Percentiles rank a stretch among this genome's conserved stretches.
Evolutionary conservation across 306 rosid species (phyloP).

Genomic region (Cicer yamashitae): DNA sequence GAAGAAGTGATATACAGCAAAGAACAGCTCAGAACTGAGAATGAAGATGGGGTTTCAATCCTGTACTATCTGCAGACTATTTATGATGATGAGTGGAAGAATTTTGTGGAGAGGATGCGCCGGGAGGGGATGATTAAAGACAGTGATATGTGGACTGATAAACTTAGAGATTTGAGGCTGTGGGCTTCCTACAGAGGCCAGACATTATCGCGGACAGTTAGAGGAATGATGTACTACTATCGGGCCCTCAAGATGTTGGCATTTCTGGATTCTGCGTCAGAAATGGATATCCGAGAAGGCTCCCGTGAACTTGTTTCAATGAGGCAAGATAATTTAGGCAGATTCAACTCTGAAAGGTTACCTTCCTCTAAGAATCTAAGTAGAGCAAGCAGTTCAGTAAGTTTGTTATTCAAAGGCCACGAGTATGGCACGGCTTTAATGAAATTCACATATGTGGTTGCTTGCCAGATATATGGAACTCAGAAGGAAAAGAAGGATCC

Average conservation of each 20-base stretch:
- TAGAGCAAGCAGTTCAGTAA: conserved; percentile 68
- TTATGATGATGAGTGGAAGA: conserved; percentile 92
- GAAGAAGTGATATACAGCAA: conserved; percentile 81
- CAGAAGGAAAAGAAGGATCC: conserved; percentile 76
- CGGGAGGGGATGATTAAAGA: conserved; percentile 82
- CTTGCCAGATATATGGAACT: conserved; percentile 95
- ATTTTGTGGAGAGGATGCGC: conserved; percentile 89
- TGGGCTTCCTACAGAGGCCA: conserved; percentile 99
- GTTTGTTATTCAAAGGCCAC: conserved; percentile 83
- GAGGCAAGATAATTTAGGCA: conserved; percentile 61
- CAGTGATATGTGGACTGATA: conserved; percentile 77
- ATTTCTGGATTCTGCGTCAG: conserved; percentile 94
- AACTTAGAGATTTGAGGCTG: conserved; percentile 84
- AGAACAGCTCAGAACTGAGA: conserved; percentile 86
- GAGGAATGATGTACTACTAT: conserved; percentile 98
- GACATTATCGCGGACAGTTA: conserved; percentile 86
- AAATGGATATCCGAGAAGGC: conserved; percentile 93
- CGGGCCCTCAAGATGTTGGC: conserved; percentile 95
- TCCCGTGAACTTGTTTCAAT: conserved; percentile 78
- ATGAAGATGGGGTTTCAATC: conserved; percentile 91
- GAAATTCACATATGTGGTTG: conserved; percentile 93
- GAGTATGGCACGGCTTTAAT: conserved; percentile 91
- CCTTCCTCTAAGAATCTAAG: conserved; percentile 64
- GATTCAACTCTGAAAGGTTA: conserved; percentile 54
- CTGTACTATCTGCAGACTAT: conserved; percentile 87